phyloP scores from a whole-genome alignment of 1,284 basidiomycete species.

The Takashimella tepidaria region DNA sequence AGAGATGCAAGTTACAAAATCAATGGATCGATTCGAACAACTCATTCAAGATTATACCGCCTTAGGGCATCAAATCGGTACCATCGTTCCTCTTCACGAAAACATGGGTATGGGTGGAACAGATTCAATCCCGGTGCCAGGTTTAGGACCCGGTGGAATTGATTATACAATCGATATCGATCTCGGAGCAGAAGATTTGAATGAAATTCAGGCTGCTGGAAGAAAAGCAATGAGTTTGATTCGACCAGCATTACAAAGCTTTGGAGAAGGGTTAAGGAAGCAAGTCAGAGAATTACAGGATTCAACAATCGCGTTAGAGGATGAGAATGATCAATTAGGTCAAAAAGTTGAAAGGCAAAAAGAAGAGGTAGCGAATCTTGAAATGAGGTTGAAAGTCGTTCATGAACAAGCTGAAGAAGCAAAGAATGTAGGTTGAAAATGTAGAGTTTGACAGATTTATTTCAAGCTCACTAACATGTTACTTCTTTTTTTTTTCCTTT shows the following conservation, averaged over 20 bases:
- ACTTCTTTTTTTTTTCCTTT: no score
- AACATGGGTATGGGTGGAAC: no score
- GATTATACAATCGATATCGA: constrained; percentile 72
- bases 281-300: constrained; percentile 65
- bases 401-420: constrained; percentile 68
- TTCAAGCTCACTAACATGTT: no score
- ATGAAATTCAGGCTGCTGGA: constrained; percentile 58
- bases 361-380: constrained; percentile 62
- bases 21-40: constrained; percentile 70
- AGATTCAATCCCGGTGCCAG: constrained; percentile 5
- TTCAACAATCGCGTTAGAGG: constrained; percentile 67
- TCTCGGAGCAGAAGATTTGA: constrained; percentile 61
- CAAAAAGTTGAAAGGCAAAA: constrained; percentile 49
- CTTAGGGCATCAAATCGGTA: constrained; percentile 63
- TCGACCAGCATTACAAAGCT: constrained; percentile 62
- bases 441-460: no score
- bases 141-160: constrained; percentile 55
- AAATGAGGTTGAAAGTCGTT: constrained; percentile 49
- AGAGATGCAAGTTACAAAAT: constrained; percentile 71
- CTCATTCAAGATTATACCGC: constrained; percentile 68
- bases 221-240: constrained; percentile 62
- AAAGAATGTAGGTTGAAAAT: constrained; percentile 63
- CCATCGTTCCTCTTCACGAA: constrained; percentile 50
- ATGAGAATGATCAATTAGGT: constrained; percentile 64
- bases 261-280: constrained; percentile 63